A percentile compares a stretch with the other conserved stretches of the same genome.
Conservation (phyloP, 768 basidiomycete species). For the Russula griseocarnosa region DNA sequence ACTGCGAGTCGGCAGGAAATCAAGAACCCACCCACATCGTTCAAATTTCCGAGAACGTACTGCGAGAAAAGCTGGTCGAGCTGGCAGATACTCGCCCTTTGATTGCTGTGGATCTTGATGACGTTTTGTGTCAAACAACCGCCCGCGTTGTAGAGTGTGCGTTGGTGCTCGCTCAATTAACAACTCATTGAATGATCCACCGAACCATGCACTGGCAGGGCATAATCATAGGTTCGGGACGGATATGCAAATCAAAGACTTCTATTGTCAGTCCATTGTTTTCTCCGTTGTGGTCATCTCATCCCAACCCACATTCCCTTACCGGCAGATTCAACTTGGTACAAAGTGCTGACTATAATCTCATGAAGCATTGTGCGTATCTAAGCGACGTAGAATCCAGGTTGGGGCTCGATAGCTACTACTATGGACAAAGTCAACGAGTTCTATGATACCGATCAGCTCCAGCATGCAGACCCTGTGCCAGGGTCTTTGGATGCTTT, state of each 20-base stretch:
- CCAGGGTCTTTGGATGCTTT: conserved; percentile 21
- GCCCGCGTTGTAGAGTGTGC: conserved; percentile 23
- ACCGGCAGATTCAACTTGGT: conserved; percentile 24
- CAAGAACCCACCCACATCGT: not conserved
- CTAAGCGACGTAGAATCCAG: conserved; percentile 22
- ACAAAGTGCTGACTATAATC: conserved; percentile 12
- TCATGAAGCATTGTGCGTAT: not conserved
- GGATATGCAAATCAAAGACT: conserved; percentile 23
- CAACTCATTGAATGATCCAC: not conserved
- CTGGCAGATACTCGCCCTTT: not conserved
- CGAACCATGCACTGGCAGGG: conserved; percentile 16
- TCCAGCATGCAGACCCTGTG: conserved; percentile 16
- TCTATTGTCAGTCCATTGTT: conserved; percentile 21
- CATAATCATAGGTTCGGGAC: conserved; percentile 24
- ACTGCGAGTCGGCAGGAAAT: not conserved
- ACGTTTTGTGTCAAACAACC: conserved; percentile 24
- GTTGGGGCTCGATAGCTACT: conserved; percentile 24
- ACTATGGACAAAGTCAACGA: conserved; percentile 21
- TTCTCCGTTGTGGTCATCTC: not conserved
- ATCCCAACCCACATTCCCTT: not conserved
- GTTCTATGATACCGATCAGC: conserved; percentile 25
- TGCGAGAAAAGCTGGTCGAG: conserved; percentile 3
- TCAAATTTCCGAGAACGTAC: conserved; percentile 9
- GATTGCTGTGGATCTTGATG: conserved; percentile 25
- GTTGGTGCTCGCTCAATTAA: conserved; percentile 2